Evolutionary conservation across 148 eudicot genomes (phyloP), one percentile per base, ranked within the genome.

Genomic region (Amaranthus palmeri): DNA sequence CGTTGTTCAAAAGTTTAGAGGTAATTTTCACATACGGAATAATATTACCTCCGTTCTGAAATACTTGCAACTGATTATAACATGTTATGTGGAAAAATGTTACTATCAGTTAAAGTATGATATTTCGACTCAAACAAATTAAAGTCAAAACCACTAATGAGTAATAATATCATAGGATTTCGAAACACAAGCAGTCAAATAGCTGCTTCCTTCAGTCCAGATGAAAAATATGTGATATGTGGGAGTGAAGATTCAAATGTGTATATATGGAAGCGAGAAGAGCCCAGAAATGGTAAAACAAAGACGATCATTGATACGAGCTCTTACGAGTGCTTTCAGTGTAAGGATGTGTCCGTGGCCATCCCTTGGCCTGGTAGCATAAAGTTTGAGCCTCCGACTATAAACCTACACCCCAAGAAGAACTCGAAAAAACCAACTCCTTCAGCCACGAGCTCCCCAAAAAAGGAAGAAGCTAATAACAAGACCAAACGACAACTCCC

Each of bases 211-310:
- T 90, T 84, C 52, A 89, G 84, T 63, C 81, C 89, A 4, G 88
- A 90, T 7, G 93, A 92, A 18, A 89, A 85, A 74, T 85, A 95
- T 66, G 83, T 95, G 3, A 73, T 95, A 42, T 83, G 84, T 58
- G 96, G 97, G 9, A 92, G 99, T 58, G 99, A 95, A 75, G 99
- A 95, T 76, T 88, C 97, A 12, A 84, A 90, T 49, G 96, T 95
- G 1, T 92, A 85, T 62, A 73, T 95, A 17, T 95, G 99, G 99
- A 95, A 81, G 69, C 81, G 86, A 4, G 96, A 91, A 73, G 97
- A 89, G 42, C 68, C 72, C 6, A 73, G 78, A 54, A 79, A 75
- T 11, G 83, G 83, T 40, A 92, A 88, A 72, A 72, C 79, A 17
- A 90, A 70, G 72, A 80, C 78, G 2, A 14, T 53, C 6, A 73